phyloP scores from a whole-genome alignment of 768 basidiomycete genomes.

The Boletus reticuloceps region DNA sequence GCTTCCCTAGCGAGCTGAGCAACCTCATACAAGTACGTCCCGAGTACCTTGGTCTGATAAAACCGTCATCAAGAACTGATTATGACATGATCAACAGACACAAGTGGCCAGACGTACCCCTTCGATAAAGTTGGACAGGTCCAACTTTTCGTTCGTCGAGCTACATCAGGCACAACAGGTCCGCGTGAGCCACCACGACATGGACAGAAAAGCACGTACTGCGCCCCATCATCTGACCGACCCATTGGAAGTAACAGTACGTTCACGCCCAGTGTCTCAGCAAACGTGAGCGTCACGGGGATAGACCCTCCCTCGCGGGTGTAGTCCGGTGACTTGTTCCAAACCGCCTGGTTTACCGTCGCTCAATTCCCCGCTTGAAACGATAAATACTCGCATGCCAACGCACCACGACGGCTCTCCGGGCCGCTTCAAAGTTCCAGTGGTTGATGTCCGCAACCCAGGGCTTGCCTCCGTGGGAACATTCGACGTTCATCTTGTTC shows the following conservation, averaged over 20 bases:
- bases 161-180: slow-evolving; percentile 33
- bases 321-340: slow-evolving; percentile 72
- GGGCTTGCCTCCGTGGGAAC: slow-evolving; percentile 79
- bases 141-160: slow-evolving; percentile 94
- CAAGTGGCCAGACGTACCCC: slow-evolving; percentile 48
- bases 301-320: slow-evolving; percentile 95
- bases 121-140: slow-evolving; percentile 84
- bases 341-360: slow-evolving; percentile 39
- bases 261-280: slow-evolving; percentile 82
- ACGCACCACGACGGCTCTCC: slow-evolving; percentile 72
- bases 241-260: slow-evolving; percentile 92
- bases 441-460: slow-evolving; percentile 86
- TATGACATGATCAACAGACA: background rate
- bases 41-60: slow-evolving; percentile 32
- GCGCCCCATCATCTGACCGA: slow-evolving; percentile 91
- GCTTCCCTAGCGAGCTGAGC: slow-evolving; percentile 15
- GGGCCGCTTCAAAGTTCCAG: slow-evolving; percentile 92
- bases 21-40: slow-evolving; percentile 33
- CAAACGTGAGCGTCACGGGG: slow-evolving; percentile 91
- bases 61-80: background rate
- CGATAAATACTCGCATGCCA: background rate
- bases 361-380: background rate
- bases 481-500: slow-evolving; percentile 73
- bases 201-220: slow-evolving; percentile 47
- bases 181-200: background rate